phyloP scores from a whole-genome alignment of 2,329 filamentous ascomycete species.

The Pyricularia pennisetigena region DNA sequence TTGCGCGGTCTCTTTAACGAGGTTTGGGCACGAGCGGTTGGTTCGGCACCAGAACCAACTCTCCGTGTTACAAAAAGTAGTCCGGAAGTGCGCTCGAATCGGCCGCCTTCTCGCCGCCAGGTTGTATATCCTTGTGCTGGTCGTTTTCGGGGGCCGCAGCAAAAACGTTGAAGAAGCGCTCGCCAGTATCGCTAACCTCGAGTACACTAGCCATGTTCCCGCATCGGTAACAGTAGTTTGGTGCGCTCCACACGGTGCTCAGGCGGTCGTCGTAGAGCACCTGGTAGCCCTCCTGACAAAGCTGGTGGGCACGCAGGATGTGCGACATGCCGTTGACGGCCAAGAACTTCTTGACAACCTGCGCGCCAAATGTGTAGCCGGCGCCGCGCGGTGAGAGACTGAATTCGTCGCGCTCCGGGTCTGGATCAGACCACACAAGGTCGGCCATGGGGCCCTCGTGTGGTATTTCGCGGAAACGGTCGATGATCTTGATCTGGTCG shows the following conservation, averaged over 20 bases:
- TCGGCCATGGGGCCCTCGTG: constrained; percentile 99
- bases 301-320: constrained; percentile 93
- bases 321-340: constrained; percentile 97
- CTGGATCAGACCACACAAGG: constrained; percentile 95
- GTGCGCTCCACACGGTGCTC: constrained; percentile 96
- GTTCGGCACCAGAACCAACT: neutral
- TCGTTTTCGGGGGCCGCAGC: constrained; percentile 96
- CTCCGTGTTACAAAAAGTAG: constrained; percentile 51
- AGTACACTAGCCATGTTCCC: constrained; percentile 96
- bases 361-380: constrained; percentile 94
- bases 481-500: constrained; percentile 99
- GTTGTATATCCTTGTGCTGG: constrained; percentile 74
- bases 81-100: constrained; percentile 56
- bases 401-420: constrained; percentile 96
- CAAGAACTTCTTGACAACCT: constrained; percentile 96
- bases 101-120: constrained; percentile 58
- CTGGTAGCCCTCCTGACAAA: constrained; percentile 97
- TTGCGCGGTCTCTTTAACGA: neutral
- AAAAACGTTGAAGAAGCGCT: constrained; percentile 96
- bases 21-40: neutral
- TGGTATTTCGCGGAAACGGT: constrained; percentile 95
- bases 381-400: constrained; percentile 86
- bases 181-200: constrained; percentile 87
- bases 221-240: constrained; percentile 91
- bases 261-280: constrained; percentile 90